Percentiles rank a stretch among this genome's conserved stretches.
These are phyloP conservation scores for Psilocybe tampanensis DNA, from an alignment of 768 basidiomycete species.

Conservation along the genomic window DNA sequence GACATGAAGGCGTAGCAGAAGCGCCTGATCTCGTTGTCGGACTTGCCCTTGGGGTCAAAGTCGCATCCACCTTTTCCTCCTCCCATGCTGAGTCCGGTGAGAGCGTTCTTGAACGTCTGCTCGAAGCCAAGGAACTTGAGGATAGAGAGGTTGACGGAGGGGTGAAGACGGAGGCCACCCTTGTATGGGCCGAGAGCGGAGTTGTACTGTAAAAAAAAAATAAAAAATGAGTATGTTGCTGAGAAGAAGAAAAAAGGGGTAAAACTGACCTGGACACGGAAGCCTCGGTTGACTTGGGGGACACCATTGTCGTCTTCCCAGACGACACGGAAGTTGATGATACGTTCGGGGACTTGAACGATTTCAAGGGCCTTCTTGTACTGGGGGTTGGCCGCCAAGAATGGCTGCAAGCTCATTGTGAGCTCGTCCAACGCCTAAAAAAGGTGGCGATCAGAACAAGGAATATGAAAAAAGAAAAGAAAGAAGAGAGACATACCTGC, in stretches of 20 bases:
- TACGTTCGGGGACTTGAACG: constrained; percentile 57
- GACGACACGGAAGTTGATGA: constrained; percentile 71
- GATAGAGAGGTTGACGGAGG: constrained; percentile 79
- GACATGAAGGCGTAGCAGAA: constrained; percentile 76
- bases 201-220: constrained; percentile 53
- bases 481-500: constrained; percentile 40
- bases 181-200: constrained; percentile 80
- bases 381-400: constrained; percentile 66
- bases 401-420: constrained; percentile 58
- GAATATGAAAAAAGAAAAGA: background rate
- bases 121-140: constrained; percentile 86
- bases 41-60: constrained; percentile 84
- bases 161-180: constrained; percentile 78
- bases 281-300: constrained; percentile 72
- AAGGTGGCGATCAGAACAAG: background rate
- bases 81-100: constrained; percentile 77
- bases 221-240: no score
- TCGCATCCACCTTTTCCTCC: constrained; percentile 81
- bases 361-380: constrained; percentile 71
- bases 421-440: constrained; percentile 67
- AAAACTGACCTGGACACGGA: constrained; percentile 64
- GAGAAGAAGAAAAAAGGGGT: background rate
- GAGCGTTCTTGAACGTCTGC: constrained; percentile 81
- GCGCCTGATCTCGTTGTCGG: constrained; percentile 70
- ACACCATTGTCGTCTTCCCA: constrained; percentile 75